Percentiles rank a stretch among this genome's conserved stretches.
Evolutionary conservation across 2,329 filamentous ascomycete species (phyloP).

Genomic region (Pleochaeta shiraiana): DNA sequence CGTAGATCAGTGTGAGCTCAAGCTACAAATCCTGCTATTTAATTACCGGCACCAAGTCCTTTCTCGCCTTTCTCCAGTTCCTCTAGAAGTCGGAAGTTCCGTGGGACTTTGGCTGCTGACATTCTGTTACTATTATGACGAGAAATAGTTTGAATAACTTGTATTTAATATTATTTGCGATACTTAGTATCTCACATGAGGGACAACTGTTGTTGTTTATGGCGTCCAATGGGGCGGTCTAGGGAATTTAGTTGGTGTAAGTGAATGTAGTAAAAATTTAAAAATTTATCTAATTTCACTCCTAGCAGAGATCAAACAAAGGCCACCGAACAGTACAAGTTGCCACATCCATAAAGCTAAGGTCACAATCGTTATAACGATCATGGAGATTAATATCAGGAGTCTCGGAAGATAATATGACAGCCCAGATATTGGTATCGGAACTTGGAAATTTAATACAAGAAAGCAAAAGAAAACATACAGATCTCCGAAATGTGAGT

Average conservation of each 20-base stretch:
- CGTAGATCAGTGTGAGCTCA: conserved; percentile 9
- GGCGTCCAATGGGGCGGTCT: too few species aligned
- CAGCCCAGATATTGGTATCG: conserved; percentile 67
- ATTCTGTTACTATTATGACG: conserved; percentile 11
- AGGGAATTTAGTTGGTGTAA: too few species aligned
- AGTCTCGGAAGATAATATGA: conserved; percentile 33
- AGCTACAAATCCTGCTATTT: conserved; percentile 4
- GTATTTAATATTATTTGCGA: too few species aligned
- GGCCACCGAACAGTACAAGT: too few species aligned
- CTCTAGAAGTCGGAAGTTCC: conserved; percentile 91
- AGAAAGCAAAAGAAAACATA: conserved; percentile 88
- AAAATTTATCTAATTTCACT: too few species aligned
- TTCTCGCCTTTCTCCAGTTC: conserved; percentile 99
- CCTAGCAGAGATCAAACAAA: too few species aligned
- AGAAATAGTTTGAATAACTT: too few species aligned
- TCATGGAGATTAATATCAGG: conserved; percentile 10
- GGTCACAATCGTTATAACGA: not conserved
- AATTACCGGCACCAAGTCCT: conserved; percentile 67
- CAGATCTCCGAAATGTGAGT: conserved; percentile 61
- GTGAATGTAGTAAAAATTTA: too few species aligned
- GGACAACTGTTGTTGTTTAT: too few species aligned
- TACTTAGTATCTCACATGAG: too few species aligned
- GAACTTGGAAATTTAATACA: conserved; percentile 83
- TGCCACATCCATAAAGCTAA: too few species aligned
- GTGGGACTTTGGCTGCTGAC: conserved; percentile 49